A percentile compares a stretch with the other conserved stretches of the same genome.
These are phyloP conservation scores for Diaporthe sp. DNA, from an alignment of 2,329 filamentous ascomycete species.

Conservation along the genomic window DNA sequence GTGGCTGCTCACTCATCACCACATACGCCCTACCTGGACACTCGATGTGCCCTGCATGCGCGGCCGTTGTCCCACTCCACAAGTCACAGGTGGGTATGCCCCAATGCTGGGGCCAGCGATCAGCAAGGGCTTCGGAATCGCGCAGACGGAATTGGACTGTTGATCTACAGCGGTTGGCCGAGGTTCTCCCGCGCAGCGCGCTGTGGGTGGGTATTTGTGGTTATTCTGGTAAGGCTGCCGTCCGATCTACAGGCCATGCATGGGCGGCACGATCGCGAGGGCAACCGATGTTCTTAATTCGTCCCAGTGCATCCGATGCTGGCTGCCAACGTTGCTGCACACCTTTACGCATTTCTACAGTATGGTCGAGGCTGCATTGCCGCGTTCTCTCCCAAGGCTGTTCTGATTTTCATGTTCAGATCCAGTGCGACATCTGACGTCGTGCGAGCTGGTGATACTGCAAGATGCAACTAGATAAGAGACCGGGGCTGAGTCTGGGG, in stretches of 20 bases:
- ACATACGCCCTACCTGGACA: constrained; percentile 8
- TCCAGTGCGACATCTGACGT: not conserved
- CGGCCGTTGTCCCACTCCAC: constrained; percentile 29
- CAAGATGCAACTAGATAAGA: constrained; percentile 8
- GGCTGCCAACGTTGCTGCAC: constrained; percentile 16
- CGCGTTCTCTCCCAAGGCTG: not conserved
- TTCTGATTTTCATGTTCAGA: not conserved
- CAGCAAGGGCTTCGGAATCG: constrained; percentile 25
- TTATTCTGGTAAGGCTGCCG: constrained; percentile 21
- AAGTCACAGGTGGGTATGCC: constrained; percentile 19
- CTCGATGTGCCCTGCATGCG: not conserved
- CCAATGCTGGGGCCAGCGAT: constrained; percentile 27
- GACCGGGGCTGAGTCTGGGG: not conserved
- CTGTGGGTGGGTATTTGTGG: not conserved
- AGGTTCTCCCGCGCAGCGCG: constrained; percentile 23
- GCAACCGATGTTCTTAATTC: constrained; percentile 23
- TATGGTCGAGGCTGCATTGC: not conserved
- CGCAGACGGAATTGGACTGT: constrained; percentile 10
- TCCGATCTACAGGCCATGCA: constrained; percentile 36
- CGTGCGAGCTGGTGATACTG: constrained; percentile 11
- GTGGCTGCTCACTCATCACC: constrained; percentile 31
- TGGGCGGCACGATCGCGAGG: constrained; percentile 13
- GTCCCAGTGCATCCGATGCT: constrained; percentile 13
- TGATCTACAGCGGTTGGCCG: constrained; percentile 10
- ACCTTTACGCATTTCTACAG: not conserved